Evolutionary conservation across 2,329 filamentous ascomycete genomes (phyloP).

Genomic region (Aureobasidium sp.): DNA sequence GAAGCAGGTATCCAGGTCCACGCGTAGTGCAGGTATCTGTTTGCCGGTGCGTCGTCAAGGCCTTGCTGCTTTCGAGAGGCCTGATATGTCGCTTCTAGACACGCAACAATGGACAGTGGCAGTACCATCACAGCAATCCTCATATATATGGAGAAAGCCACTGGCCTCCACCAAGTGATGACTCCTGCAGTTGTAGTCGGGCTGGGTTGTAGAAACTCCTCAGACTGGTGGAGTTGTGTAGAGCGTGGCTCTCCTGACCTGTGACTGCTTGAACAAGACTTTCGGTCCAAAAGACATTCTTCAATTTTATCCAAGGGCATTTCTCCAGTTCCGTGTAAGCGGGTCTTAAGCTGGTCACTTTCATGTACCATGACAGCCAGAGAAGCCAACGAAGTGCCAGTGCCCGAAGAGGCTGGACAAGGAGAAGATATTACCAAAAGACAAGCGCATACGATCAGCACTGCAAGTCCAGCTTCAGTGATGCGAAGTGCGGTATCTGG

Average conservation of each 20-base stretch:
- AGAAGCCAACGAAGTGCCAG: background rate
- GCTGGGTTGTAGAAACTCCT: background rate
- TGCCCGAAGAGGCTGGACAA: background rate
- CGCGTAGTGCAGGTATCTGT: background rate
- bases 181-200: background rate
- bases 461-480: background rate
- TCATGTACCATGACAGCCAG: background rate
- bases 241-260: background rate
- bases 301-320: background rate
- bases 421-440: background rate
- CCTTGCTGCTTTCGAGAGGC: background rate
- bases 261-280: background rate
- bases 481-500: background rate
- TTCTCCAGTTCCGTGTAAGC: background rate
- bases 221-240: background rate
- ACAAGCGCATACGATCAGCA: background rate
- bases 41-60: background rate
- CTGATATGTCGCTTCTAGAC: background rate
- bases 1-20: background rate
- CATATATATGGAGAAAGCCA: background rate
- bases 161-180: background rate
- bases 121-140: background rate
- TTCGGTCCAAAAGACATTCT: background rate
- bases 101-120: background rate
- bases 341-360: background rate